Base-by-base conservation (phyloP, 2,329 filamentous ascomycete genomes). In the Rugonectria rugulosa region DNA sequence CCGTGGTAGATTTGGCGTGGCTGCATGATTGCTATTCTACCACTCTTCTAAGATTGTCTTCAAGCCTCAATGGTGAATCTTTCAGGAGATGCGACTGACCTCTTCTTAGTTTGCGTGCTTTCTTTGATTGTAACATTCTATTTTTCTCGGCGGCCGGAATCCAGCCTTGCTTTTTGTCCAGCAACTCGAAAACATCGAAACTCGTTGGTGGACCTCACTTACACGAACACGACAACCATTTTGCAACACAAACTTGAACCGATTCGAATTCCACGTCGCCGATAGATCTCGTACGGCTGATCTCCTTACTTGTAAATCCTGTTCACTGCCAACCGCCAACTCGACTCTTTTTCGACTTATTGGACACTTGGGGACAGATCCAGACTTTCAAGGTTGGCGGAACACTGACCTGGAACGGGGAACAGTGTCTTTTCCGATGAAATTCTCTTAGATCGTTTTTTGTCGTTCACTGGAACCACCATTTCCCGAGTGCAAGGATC, bases 401-500 rank as follows among this genome's bases (percentile, higher is more conserved):
- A 40, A 55, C 24, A 37, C 51, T 52, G 44, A 61, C 51, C n/a
- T 52, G 38, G 20, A 38, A 40, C 43, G 31, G 23, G 21, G 23
- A 49, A 53, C 14, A 57, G 56, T 36, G 6, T 34, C 40, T 43
- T 36, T n/a, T n/a, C 53, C 45, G 44, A 57, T 59, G 34, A 26
- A 47, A 55, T n/a, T 20, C 36, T 55, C 19, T 31, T 10, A 52
- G 29, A 45, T 20, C 40, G 20, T 48, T 49, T 34, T 53, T 37
- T 34, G 52, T 53, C 47, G 40, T 44, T 43, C 40, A 27, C 41
- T 41, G 43, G 40, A 32, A 37, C 37, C 42, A 36, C 45, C 56
- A 56, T 11, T 27, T 51, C 23, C 53, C 48, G 43, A 44, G 49
- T 61, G 60, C 65, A 65, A 62, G 54, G 41, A 53, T 63, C 59